Percentiles rank a stretch among this genome's conserved stretches.
These are phyloP conservation scores for Hemileccinum rubropunctum DNA, from an alignment of 768 basidiomycete genomes.

Conservation along the genomic window DNA sequence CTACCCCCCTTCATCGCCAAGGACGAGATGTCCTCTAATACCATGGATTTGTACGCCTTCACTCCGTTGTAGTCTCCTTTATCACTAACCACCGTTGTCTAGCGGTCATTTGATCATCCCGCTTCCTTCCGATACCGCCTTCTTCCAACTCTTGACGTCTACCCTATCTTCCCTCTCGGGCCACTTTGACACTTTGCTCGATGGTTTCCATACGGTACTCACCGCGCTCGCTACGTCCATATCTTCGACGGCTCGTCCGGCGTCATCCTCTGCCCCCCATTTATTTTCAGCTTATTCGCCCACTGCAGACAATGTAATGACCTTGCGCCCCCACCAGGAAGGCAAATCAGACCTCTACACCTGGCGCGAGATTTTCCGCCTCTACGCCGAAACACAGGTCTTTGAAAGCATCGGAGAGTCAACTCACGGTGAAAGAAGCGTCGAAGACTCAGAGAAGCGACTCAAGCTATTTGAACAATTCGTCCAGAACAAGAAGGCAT, in stretches of 20 bases:
- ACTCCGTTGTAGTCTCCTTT: neutral
- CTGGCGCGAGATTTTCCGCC: constrained; percentile 87
- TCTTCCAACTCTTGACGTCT: constrained; percentile 71
- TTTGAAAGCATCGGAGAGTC: constrained; percentile 74
- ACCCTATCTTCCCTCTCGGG: constrained; percentile 53
- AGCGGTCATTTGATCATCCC: constrained; percentile 54
- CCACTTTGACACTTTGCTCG: constrained; percentile 50
- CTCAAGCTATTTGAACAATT: constrained; percentile 61
- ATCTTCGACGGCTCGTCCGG: constrained; percentile 33
- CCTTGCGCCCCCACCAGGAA: constrained; percentile 40
- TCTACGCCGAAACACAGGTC: constrained; percentile 83
- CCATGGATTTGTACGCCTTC: constrained; percentile 9
- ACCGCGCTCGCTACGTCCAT: constrained; percentile 44
- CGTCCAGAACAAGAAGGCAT: constrained; percentile 47
- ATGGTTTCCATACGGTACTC: constrained; percentile 46
- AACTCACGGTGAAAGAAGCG: constrained; percentile 60
- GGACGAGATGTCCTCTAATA: neutral
- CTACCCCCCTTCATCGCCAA: neutral
- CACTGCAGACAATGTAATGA: constrained; percentile 10
- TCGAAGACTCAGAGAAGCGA: constrained; percentile 68
- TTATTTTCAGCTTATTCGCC: constrained; percentile 35
- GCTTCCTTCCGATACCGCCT: constrained; percentile 74
- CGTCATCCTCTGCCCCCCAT: constrained; percentile 26
- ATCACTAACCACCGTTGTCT: neutral
- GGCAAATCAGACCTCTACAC: constrained; percentile 64